phyloP scores from a whole-genome alignment of 2,329 filamentous ascomycete species.

The Huntiella moniliformis region DNA sequence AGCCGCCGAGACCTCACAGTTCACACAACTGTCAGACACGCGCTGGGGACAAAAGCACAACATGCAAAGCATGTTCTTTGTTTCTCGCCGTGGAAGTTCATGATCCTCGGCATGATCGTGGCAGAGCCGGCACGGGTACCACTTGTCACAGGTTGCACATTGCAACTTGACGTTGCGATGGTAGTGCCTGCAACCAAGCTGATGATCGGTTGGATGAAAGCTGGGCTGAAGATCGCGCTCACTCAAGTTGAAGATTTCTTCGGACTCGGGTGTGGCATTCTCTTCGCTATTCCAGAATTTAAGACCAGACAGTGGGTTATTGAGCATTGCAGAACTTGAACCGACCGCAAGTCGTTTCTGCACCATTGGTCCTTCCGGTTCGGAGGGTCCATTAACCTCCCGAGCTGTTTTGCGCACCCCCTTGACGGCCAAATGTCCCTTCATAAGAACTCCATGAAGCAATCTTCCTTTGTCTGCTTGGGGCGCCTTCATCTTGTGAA shows the following conservation, averaged over 20 bases:
- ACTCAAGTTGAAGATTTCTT: slow-evolving; percentile 30
- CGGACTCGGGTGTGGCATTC: slow-evolving; percentile 3
- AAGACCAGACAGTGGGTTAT: slow-evolving; percentile 29
- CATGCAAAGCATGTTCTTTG: slow-evolving; percentile 96
- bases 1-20: slow-evolving; percentile 59
- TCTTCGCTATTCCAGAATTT: slow-evolving; percentile 32
- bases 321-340: slow-evolving; percentile 13
- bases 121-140: slow-evolving; percentile 91
- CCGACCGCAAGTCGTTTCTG: slow-evolving; percentile 14
- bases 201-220: slow-evolving; percentile 23
- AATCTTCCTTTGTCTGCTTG: slow-evolving; percentile 48
- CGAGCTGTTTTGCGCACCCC: neutral
- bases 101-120: slow-evolving; percentile 74
- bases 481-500: slow-evolving; percentile 42
- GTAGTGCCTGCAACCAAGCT: slow-evolving; percentile 76
- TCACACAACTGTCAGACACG: slow-evolving; percentile 57
- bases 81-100: slow-evolving; percentile 59
- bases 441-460: slow-evolving; percentile 53
- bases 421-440: slow-evolving; percentile 33
- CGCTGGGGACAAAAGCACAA: slow-evolving; percentile 70
- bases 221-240: slow-evolving; percentile 48
- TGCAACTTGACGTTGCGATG: slow-evolving; percentile 91
- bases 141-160: slow-evolving; percentile 71
- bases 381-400: neutral
- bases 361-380: slow-evolving; percentile 13